phyloP scores from a whole-genome alignment of 495 filamentous ascomycete genomes.

The Acidiella bohemica region DNA sequence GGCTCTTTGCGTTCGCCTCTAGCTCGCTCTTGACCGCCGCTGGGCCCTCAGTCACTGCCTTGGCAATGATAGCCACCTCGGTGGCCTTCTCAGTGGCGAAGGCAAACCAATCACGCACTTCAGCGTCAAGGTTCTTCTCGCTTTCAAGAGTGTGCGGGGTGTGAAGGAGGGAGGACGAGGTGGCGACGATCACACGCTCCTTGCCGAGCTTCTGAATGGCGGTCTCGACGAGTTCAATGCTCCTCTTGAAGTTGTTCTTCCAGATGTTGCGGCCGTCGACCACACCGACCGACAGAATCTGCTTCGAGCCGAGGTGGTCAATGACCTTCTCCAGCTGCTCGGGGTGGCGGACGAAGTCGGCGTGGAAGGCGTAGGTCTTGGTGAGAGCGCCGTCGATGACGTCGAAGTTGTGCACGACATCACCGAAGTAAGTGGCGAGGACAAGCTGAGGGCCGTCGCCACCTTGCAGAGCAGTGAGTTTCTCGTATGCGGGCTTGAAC shows the following conservation, averaged over 20 bases:
- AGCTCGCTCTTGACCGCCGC: conserved; percentile 71
- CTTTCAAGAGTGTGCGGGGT: conserved; percentile 91
- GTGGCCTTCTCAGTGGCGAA: conserved; percentile 90
- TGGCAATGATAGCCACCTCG: conserved; percentile 86
- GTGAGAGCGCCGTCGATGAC: conserved; percentile 52
- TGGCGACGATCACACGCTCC: conserved; percentile 90
- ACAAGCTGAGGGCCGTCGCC: conserved; percentile 65
- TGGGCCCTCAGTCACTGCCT: conserved; percentile 84
- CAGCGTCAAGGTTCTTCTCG: conserved; percentile 89
- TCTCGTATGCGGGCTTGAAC: conserved; percentile 95
- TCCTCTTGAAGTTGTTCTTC: conserved; percentile 94
- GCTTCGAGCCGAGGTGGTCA: conserved; percentile 63
- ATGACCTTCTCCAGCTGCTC: conserved; percentile 82
- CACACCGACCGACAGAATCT: conserved; percentile 82
- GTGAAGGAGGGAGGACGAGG: conserved; percentile 93
- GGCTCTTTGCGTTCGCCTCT: conserved; percentile 85
- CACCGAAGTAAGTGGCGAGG: conserved; percentile 95
- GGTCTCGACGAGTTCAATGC: conserved; percentile 74
- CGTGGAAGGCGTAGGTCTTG: conserved; percentile 67
- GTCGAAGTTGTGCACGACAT: conserved; percentile 97
- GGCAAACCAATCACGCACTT: conserved; percentile 95
- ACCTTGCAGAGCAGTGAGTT: conserved; percentile 55
- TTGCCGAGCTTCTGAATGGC: conserved; percentile 88
- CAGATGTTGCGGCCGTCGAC: conserved; percentile 99
- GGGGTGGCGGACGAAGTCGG: conserved; percentile 93